Percentiles rank a stretch among this genome's conserved stretches.
phyloP scores from a whole-genome alignment of 2,329 filamentous ascomycete genomes.

The Colletotrichum plurivorum region DNA sequence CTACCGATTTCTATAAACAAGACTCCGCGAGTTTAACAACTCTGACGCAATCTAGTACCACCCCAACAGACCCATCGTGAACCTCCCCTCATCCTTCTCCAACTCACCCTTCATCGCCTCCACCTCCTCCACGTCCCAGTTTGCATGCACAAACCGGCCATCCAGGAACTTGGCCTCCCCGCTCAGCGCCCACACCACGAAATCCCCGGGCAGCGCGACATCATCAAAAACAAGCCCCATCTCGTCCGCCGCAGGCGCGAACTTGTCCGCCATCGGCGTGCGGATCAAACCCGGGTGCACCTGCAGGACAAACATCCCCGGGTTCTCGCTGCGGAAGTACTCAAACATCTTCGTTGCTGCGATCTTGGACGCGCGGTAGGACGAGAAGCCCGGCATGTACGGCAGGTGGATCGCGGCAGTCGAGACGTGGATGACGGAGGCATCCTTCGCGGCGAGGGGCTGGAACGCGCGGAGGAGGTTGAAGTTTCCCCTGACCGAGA shows the following conservation, averaged over 20 bases:
- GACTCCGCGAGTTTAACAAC: neutral
- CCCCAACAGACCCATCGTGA: slow-evolving; percentile 36
- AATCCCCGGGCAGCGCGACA: slow-evolving; percentile 50
- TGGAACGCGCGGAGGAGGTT: slow-evolving; percentile 63
- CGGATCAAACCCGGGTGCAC: slow-evolving; percentile 53
- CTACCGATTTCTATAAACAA: neutral
- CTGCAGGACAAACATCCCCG: slow-evolving; percentile 53
- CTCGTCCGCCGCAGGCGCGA: slow-evolving; percentile 1
- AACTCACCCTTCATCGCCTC: slow-evolving; percentile 44
- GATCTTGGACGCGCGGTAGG: slow-evolving; percentile 60
- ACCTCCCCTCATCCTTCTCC: slow-evolving; percentile 24
- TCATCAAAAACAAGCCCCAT: slow-evolving; percentile 13
- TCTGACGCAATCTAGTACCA: slow-evolving; percentile 19
- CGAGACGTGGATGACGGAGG: slow-evolving; percentile 45
- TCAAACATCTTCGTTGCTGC: slow-evolving; percentile 58
- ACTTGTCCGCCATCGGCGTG: slow-evolving; percentile 35
- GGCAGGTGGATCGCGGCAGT: slow-evolving; percentile 44
- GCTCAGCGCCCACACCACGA: slow-evolving; percentile 60
- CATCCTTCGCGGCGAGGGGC: slow-evolving; percentile 46
- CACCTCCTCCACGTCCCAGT: slow-evolving; percentile 68
- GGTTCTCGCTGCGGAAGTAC: slow-evolving; percentile 56
- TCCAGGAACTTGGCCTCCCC: slow-evolving; percentile 61
- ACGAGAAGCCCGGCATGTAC: slow-evolving; percentile 47
- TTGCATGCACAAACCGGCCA: slow-evolving; percentile 60
- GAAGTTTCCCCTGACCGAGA: slow-evolving; percentile 65